A percentile compares a stretch with the other conserved stretches of the same genome.
Evolutionary conservation across 2,329 filamentous ascomycete species (phyloP).

Genomic region (Aureobasidium sp.): DNA sequence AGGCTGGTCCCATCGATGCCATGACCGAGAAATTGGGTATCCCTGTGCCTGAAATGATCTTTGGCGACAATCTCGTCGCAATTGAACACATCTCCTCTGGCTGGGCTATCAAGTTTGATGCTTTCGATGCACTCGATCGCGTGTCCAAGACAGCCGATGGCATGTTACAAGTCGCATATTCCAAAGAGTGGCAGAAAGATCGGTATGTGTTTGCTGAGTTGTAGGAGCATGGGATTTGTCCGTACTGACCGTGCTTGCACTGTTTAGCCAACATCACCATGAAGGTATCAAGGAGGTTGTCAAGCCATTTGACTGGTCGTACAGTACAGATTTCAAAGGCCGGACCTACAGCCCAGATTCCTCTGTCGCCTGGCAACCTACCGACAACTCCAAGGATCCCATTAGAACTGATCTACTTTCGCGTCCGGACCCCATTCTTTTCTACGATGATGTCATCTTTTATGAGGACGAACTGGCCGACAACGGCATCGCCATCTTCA

Average conservation of each 20-base stretch:
- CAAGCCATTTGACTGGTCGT: constrained; percentile 97
- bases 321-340: constrained; percentile 80
- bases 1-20: constrained; percentile 79
- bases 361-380: constrained; percentile 23
- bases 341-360: constrained; percentile 40
- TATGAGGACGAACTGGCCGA: constrained; percentile 98
- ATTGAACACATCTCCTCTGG: constrained; percentile 66
- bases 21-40: constrained; percentile 76
- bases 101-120: constrained; percentile 76
- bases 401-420: constrained; percentile 85
- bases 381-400: constrained; percentile 36
- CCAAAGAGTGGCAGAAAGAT: constrained; percentile 74
- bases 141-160: constrained; percentile 90
- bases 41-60: constrained; percentile 96
- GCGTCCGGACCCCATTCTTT: constrained; percentile 85
- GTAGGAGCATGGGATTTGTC: constrained; percentile 16
- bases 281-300: constrained; percentile 88
- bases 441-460: constrained; percentile 92
- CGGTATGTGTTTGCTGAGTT: constrained; percentile 46
- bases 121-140: constrained; percentile 76
- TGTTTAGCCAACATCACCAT: constrained; percentile 63
- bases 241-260: constrained; percentile 2
- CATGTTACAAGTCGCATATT: constrained; percentile 92
- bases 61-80: constrained; percentile 82
- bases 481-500: constrained; percentile 87